Evolutionary conservation across 805 yeast species (phyloP).

Genomic region (Grigorovia jiainica): DNA sequence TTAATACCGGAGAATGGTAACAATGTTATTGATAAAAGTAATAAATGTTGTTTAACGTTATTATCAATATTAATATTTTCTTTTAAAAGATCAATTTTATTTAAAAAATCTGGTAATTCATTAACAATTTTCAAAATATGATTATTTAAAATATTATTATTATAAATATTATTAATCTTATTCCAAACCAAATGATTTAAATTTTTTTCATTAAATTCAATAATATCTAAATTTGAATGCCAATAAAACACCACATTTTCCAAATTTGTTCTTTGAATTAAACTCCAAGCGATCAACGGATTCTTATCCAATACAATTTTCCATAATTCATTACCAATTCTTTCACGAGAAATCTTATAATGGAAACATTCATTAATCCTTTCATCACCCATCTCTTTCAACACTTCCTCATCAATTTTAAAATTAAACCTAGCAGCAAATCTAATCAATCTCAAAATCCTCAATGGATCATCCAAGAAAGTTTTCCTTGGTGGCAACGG

Average conservation of each 20-base stretch:
- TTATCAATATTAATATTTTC: conserved; percentile 1
- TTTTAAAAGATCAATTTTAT: conserved; percentile 6
- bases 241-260: conserved; percentile 49
- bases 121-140: conserved; percentile 8
- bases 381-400: conserved; percentile 52
- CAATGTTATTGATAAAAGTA: conserved; percentile 10
- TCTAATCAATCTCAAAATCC: conserved; percentile 77
- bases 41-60: conserved; percentile 14
- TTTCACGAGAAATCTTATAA: conserved; percentile 76
- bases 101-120: conserved; percentile 2
- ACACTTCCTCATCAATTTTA: conserved; percentile 46
- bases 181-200: conserved; percentile 5
- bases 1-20: conserved; percentile 16
- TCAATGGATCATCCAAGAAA: conserved; percentile 85
- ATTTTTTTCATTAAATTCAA: conserved; percentile 18
- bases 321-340: conserved; percentile 77
- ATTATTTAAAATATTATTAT: conserved; percentile 10
- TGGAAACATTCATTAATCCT: conserved; percentile 50
- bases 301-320: conserved; percentile 62
- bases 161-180: conserved; percentile 12
- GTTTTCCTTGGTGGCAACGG: conserved; percentile 82
- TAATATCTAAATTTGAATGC: conserved; percentile 19
- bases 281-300: conserved; percentile 52
- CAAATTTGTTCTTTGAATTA: conserved; percentile 47
- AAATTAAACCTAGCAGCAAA: conserved; percentile 78